Evolutionary conservation across 176 grass and related monocot genomes (phyloP).

Genomic region (Musa troglodytarum): DNA sequence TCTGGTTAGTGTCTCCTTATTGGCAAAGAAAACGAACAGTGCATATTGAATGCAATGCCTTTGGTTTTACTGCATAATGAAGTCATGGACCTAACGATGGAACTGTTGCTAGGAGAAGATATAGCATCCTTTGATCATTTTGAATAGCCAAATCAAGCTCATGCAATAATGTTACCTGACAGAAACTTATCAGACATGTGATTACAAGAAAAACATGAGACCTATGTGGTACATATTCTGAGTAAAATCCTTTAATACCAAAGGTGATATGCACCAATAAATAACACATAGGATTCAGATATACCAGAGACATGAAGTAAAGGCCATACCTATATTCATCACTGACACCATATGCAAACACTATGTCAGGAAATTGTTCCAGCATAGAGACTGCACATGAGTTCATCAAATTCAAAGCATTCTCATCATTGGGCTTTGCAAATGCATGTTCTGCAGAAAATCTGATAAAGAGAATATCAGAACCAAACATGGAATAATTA

Average conservation of each 20-base stretch:
- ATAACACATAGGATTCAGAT: not conserved
- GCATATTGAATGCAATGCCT: not conserved
- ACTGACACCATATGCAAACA: constrained; percentile 92
- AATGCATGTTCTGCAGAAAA: constrained; percentile 74
- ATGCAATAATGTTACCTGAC: no score
- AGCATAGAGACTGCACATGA: constrained; percentile 62
- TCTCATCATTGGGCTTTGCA: constrained; percentile 70
- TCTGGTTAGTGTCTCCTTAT: not conserved
- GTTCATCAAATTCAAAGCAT: constrained; percentile 63
- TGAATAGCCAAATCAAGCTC: not conserved
- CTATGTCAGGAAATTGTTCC: constrained; percentile 61
- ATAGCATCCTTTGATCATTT: not conserved
- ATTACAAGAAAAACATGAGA: no score
- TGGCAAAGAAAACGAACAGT: not conserved
- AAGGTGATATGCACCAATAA: not conserved
- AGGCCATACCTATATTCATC: constrained; percentile 75
- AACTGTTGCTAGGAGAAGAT: not conserved
- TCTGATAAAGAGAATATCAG: constrained; percentile 23
- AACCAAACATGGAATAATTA: constrained; percentile 19
- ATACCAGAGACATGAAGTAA: not conserved
- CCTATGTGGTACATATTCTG: no score
- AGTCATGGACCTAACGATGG: not conserved
- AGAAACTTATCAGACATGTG: no score
- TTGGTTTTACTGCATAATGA: not conserved
- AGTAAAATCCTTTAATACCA: no score